These are phyloP conservation scores for Peronospora tabacina DNA, from an alignment of 352 stramenopile genomes.

Conservation along the genomic window DNA sequence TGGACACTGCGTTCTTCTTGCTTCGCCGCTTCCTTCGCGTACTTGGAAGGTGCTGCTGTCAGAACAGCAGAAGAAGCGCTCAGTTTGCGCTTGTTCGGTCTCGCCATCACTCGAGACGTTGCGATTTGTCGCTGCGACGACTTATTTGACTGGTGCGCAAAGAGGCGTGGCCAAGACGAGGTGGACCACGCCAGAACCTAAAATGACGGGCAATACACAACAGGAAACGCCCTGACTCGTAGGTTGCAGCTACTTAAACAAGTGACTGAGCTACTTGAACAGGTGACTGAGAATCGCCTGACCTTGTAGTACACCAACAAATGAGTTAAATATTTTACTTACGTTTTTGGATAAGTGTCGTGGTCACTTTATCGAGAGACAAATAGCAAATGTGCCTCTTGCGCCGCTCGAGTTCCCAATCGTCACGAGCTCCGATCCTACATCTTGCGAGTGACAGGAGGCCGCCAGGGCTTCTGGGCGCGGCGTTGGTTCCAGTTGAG, in stretches of 20 bases:
- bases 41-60: conserved; percentile 49
- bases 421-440: conserved; percentile 9
- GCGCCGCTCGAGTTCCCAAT: no score
- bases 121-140: no score
- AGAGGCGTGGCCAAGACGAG: conserved; percentile 8
- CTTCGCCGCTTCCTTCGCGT: conserved; percentile 70
- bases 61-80: conserved; percentile 17
- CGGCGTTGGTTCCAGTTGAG: conserved; percentile 90
- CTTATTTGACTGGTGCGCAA: conserved; percentile 38
- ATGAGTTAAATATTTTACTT: conserved; percentile 33
- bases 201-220: conserved; percentile 9
- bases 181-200: conserved; percentile 7
- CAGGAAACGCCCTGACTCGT: no score
- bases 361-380: background rate
- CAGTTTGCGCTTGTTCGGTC: conserved; percentile 53
- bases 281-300: no score
- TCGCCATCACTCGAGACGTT: conserved; percentile 30
- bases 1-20: conserved; percentile 39
- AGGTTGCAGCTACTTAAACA: no score
- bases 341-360: conserved; percentile 17
- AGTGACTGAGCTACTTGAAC: no score
- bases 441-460: conserved; percentile 29
- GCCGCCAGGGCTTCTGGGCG: conserved; percentile 70
- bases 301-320: no score
- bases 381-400: no score